Evolutionary conservation across 1,284 basidiomycete genomes (phyloP), one percentile per base, ranked within the genome.

Genomic region (Sutorius eximius): DNA sequence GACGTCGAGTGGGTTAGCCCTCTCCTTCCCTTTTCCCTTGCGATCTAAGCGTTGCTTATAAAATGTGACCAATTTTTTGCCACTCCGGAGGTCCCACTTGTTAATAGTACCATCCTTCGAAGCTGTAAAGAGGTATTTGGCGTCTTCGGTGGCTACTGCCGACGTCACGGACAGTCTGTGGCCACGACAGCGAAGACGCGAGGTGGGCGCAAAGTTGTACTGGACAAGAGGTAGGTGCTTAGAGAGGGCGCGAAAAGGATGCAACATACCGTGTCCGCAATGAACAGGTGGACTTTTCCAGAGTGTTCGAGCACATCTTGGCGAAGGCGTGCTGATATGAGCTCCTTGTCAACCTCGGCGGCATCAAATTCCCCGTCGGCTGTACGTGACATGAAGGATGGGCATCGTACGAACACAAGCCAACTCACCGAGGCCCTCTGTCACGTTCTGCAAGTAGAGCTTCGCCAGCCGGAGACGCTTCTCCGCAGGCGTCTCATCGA

Each of bases 401-500:
- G 22, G 15, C 22, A 42, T 24, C 7, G 12, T 24, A 42, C 4
- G 40, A 6, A 29, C 45, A 40, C 5, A n/a, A 44, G 34, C 6
- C 45, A 3, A 77, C 86, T 70, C 63, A 89, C 91, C 89, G 51
- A 91, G 72, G 18, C 79, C 80, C 58, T 90, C 85, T 70, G 91
- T 90, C 16, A 98, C 85, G 55, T 82, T 88, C 55, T 95, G 86
- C 44, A 99, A 75, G 72, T 99, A 98, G 60, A 95, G 74, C 70
- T 93, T 89, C 4, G 96, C 95, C 27, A 99, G 75, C 55, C 97
- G 77, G 12, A 99, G 78, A 55, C 96, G 77, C 73, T 99, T 98
- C 78, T 96, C 88, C 0, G 94, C 95, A 0, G 95, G 93, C 1
- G 95, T 98, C 77, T 99, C 93, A 61, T 88, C 81, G 58, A 87